Evolutionary conservation across 768 basidiomycete genomes (phyloP).

Genomic region (Dacryopinax spathularia): DNA sequence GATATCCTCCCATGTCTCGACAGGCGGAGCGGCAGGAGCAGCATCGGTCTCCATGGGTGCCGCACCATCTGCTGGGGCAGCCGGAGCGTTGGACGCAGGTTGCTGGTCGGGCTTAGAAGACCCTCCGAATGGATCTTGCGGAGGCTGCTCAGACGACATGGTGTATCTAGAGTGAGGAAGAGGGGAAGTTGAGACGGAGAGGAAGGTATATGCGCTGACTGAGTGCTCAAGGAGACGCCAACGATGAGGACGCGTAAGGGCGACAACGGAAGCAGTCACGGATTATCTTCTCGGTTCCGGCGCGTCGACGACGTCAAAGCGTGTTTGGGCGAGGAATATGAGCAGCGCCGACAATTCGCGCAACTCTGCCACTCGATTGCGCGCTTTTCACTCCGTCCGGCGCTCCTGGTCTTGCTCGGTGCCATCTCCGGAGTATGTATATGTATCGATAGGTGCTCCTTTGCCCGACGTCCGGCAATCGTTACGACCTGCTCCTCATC

Average conservation of each 20-base stretch:
- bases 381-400: not conserved
- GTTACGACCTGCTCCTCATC: too few relatives aligned
- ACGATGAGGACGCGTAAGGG: not conserved
- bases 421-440: not conserved
- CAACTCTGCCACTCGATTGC: not conserved
- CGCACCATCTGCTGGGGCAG: slow-evolving; percentile 7
- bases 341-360: slow-evolving; percentile 1
- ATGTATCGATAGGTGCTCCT: not conserved
- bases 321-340: too few relatives aligned
- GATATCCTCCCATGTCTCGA: slow-evolving; percentile 80
- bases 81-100: not conserved
- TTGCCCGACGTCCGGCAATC: not conserved
- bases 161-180: not conserved
- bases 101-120: not conserved
- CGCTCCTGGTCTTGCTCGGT: not conserved
- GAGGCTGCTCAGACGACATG: not conserved
- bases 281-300: not conserved
- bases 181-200: not conserved
- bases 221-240: not conserved
- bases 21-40: slow-evolving; percentile 13
- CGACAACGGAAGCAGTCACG: not conserved
- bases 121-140: slow-evolving; percentile 1
- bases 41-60: slow-evolving; percentile 11
- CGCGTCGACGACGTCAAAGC: not conserved
- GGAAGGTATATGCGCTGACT: slow-evolving; percentile 3